phyloP scores from a whole-genome alignment of 305 asterid genomes.

The Coffea humblotiana region DNA sequence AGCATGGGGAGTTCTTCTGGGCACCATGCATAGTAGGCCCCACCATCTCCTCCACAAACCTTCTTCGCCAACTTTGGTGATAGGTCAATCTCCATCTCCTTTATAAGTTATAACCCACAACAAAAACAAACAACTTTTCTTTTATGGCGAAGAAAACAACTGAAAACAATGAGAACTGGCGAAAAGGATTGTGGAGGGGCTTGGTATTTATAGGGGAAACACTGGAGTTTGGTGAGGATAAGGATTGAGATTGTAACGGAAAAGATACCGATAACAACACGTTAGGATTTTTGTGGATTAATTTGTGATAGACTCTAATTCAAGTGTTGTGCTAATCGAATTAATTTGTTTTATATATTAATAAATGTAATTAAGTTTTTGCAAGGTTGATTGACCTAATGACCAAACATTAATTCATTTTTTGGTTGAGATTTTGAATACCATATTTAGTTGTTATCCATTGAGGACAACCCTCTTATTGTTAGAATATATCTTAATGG shows the following conservation, averaged over 20 bases:
- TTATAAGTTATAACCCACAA: too few species aligned
- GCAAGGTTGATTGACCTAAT: background rate
- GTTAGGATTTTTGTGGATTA: background rate
- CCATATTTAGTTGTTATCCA: background rate
- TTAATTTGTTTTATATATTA: background rate
- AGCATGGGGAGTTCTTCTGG: conserved; percentile 80
- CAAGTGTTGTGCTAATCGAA: background rate
- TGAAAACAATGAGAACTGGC: background rate
- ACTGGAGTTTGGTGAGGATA: background rate
- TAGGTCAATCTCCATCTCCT: conserved; percentile 69
- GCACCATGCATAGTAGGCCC: conserved; percentile 77
- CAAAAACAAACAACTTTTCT: background rate
- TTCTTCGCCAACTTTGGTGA: conserved; percentile 66
- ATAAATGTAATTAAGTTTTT: background rate
- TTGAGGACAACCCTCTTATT: background rate
- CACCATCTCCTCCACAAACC: conserved; percentile 78
- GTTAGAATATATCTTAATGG: background rate
- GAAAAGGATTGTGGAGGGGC: background rate
- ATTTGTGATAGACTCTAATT: too few species aligned
- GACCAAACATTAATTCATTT: background rate
- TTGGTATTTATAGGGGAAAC: background rate
- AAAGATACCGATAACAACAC: background rate
- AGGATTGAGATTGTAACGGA: background rate
- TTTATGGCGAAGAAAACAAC: background rate
- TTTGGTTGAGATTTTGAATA: too few species aligned